phyloP scores from a whole-genome alignment of 495 filamentous ascomycete species.

The Tirmania nivea region DNA sequence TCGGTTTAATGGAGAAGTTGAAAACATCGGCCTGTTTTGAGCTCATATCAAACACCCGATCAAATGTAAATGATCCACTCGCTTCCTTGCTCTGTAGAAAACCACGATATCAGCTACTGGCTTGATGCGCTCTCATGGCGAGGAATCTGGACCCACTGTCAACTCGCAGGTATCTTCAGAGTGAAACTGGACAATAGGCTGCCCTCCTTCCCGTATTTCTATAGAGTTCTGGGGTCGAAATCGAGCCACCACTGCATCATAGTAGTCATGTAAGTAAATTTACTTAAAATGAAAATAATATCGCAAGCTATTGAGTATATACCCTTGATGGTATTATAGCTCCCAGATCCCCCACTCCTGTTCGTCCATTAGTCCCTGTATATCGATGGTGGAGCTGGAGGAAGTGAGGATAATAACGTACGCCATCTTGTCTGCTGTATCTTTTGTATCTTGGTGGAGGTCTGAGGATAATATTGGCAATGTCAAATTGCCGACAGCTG shows the following conservation, averaged over 20 bases:
- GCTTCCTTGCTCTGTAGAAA: constrained; percentile 56
- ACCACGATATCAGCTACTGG: constrained; percentile 6
- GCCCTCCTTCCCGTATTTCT: constrained; percentile 71
- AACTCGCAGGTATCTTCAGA: constrained; percentile 73
- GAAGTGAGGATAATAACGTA: not conserved
- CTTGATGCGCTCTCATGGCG: not conserved
- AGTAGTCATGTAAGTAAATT: not conserved
- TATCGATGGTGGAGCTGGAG: not conserved
- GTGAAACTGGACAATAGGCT: constrained; percentile 75
- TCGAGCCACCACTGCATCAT: constrained; percentile 56
- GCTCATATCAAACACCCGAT: constrained; percentile 86
- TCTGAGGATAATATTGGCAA: too few species aligned
- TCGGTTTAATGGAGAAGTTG: constrained; percentile 86
- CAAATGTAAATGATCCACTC: constrained; percentile 77
- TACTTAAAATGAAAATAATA: too few species aligned
- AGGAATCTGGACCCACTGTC: constrained; percentile 36
- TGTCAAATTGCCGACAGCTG: too few species aligned
- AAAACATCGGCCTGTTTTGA: constrained; percentile 79
- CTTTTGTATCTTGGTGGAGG: too few species aligned
- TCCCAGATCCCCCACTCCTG: constrained; percentile 24
- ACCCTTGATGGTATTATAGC: constrained; percentile 56
- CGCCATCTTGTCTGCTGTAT: not conserved
- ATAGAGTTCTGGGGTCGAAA: constrained; percentile 93
- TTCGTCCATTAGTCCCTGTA: constrained; percentile 8
- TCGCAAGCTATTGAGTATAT: constrained; percentile 2